Percentiles rank a stretch among this genome's conserved stretches.
Conservation (phyloP, 2,329 filamentous ascomycete genomes). For the Diaporthe destruens region DNA sequence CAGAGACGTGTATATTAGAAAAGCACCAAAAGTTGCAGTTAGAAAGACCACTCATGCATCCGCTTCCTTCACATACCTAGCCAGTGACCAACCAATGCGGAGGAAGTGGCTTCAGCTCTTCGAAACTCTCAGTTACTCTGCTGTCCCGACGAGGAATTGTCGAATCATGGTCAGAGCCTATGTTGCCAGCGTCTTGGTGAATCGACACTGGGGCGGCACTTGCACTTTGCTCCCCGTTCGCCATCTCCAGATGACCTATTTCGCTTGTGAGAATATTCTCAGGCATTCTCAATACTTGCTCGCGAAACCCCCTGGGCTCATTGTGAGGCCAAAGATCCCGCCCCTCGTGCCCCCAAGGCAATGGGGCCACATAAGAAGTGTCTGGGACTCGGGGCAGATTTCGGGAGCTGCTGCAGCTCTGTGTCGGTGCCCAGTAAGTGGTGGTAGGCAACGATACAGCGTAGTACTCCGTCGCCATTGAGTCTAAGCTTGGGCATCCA, state of each 20-base stretch:
- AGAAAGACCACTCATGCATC: not conserved
- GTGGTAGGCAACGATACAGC: not conserved
- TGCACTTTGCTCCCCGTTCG: too few relatives aligned
- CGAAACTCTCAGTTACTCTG: not conserved
- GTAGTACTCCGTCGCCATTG: not conserved
- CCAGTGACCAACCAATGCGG: not conserved
- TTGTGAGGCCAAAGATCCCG: not conserved
- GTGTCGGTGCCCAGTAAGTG: not conserved
- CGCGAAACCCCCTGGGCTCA: not conserved
- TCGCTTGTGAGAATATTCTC: constrained; percentile 1
- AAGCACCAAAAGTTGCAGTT: not conserved
- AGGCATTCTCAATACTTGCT: not conserved
- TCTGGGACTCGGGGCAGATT: not conserved
- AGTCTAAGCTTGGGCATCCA: not conserved
- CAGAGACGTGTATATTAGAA: not conserved
- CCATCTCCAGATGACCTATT: too few relatives aligned
- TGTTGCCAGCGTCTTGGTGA: not conserved
- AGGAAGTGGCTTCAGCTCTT: not conserved
- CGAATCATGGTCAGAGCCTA: not conserved
- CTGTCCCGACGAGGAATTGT: not conserved
- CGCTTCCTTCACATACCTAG: not conserved
- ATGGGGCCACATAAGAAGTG: not conserved
- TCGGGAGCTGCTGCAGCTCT: not conserved
- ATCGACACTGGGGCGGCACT: too few relatives aligned
- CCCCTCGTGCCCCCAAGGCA: not conserved